Evolutionary conservation across 2,329 filamentous ascomycete species (phyloP).

Genomic region (Aspergillus pseudonomiae): DNA sequence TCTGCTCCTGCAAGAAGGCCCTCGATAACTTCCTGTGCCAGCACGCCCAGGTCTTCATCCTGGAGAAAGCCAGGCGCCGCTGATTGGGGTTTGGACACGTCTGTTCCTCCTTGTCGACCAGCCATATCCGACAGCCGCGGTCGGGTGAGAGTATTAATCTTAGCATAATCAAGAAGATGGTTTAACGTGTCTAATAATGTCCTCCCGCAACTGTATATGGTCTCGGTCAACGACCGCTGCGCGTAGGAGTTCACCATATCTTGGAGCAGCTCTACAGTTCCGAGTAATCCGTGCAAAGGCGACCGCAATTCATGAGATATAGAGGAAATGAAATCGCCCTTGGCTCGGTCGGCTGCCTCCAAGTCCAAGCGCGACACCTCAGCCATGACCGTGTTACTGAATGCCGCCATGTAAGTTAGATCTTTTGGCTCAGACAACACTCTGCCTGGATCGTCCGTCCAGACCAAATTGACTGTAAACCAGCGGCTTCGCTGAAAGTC

Average conservation of each 20-base stretch:
- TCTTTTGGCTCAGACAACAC: conserved; percentile 25
- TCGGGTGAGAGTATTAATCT: conserved; percentile 22
- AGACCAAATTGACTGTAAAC: conserved; percentile 27
- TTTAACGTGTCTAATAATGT: conserved; percentile 45
- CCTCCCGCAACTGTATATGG: conserved; percentile 41
- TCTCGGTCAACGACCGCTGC: conserved; percentile 29
- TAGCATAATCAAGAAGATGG: conserved; percentile 32
- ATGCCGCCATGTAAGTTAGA: conserved; percentile 26
- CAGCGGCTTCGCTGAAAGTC: conserved; percentile 31
- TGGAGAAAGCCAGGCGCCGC: neutral
- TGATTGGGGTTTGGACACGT: neutral
- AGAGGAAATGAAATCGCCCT: conserved; percentile 32
- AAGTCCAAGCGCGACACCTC: conserved; percentile 28
- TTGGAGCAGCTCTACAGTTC: conserved; percentile 28
- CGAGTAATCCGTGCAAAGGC: conserved; percentile 36
- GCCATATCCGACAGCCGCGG: neutral
- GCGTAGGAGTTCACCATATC: conserved; percentile 25
- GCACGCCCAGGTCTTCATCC: conserved; percentile 1
- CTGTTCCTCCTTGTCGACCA: neutral
- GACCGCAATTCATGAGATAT: conserved; percentile 36
- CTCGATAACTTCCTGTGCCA: conserved; percentile 7
- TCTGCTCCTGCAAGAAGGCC: conserved; percentile 9
- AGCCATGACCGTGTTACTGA: conserved; percentile 31
- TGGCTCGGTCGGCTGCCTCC: conserved; percentile 29
- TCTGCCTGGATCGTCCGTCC: conserved; percentile 23